Conservation (phyloP, 306 rosid species). For the Acacia melanoxylon region DNA sequence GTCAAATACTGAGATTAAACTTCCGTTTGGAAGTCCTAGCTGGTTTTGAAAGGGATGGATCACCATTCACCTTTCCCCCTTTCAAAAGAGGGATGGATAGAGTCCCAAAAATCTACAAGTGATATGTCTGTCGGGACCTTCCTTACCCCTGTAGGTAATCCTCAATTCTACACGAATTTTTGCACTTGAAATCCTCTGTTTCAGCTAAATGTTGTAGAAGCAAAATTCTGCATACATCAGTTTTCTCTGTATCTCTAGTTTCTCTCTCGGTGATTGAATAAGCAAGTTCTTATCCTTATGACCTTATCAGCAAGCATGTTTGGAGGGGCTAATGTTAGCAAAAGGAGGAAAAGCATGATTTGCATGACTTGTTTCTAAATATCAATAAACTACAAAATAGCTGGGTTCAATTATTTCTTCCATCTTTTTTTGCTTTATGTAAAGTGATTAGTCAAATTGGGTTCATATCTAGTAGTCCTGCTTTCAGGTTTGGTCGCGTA, state of each 20-base stretch:
- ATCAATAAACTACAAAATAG: constrained; percentile 6
- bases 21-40: constrained; percentile 11
- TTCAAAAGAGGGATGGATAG: not conserved
- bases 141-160: not conserved
- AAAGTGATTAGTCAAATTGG: constrained; percentile 23
- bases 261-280: not conserved
- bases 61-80: constrained; percentile 1
- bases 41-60: constrained; percentile 19
- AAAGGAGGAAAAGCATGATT: not conserved
- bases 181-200: not conserved
- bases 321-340: not conserved
- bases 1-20: constrained; percentile 2
- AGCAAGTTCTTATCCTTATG: not conserved
- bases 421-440: not conserved
- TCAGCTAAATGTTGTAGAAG: not conserved
- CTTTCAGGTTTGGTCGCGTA: not conserved
- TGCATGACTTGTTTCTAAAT: not conserved
- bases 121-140: constrained; percentile 2
- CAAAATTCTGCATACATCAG: not conserved
- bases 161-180: not conserved
- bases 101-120: constrained; percentile 19
- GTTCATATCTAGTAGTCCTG: not conserved
- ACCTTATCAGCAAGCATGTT: constrained; percentile 1
- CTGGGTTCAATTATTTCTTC: constrained; percentile 14
- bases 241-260: not conserved